phyloP scores from a whole-genome alignment of 2,329 filamentous ascomycete genomes.

The Helicocarpus griseus region DNA sequence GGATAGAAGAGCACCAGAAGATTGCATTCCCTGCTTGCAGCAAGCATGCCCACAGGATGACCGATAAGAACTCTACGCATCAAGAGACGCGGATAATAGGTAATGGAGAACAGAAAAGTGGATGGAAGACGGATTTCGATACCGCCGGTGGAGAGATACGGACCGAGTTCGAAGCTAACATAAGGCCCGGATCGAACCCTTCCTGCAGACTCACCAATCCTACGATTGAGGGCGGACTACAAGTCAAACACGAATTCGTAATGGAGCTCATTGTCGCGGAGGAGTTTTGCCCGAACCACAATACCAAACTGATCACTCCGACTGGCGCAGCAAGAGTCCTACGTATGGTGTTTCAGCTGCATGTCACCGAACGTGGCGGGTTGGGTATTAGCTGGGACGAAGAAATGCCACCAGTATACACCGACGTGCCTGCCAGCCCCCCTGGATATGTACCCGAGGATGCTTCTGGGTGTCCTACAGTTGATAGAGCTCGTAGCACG shows the following conservation, averaged over 20 bases:
- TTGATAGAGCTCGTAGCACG: constrained; percentile 23
- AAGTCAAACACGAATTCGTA: constrained; percentile 74
- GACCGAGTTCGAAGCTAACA: constrained; percentile 62
- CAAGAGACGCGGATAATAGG: constrained; percentile 69
- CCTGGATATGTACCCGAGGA: constrained; percentile 52
- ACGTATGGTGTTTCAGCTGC: constrained; percentile 79
- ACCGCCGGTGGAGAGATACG: constrained; percentile 64
- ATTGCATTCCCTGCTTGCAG: constrained; percentile 69
- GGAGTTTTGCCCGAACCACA: constrained; percentile 64
- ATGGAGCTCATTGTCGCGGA: constrained; percentile 91
- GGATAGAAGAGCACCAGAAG: constrained; percentile 78
- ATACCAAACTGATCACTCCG: constrained; percentile 65
- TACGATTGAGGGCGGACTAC: constrained; percentile 57
- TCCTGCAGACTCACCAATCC: constrained; percentile 67
- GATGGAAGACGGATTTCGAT: constrained; percentile 78
- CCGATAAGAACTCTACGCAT: constrained; percentile 63
- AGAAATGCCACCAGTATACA: constrained; percentile 86
- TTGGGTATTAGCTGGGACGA: constrained; percentile 95
- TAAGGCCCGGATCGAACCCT: constrained; percentile 53
- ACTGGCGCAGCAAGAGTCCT: constrained; percentile 86
- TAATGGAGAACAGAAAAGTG: constrained; percentile 68
- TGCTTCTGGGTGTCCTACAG: too few relatives aligned
- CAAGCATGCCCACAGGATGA: constrained; percentile 60
- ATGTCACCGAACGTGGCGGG: constrained; percentile 72
- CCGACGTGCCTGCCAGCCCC: constrained; percentile 81